phyloP scores from a whole-genome alignment of 768 basidiomycete genomes.

The Termitomyces sp. region DNA sequence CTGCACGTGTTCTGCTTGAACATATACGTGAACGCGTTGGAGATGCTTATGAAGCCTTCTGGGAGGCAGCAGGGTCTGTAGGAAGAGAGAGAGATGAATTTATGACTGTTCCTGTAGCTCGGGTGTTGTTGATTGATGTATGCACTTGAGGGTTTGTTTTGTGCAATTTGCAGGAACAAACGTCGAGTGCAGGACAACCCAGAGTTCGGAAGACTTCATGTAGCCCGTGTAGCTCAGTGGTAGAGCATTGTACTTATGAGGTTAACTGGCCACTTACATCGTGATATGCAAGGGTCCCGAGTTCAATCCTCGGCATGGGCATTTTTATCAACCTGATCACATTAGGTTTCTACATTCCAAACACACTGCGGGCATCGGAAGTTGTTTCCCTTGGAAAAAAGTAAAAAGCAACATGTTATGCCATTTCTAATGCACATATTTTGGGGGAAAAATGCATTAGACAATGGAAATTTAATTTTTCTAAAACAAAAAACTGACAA shows the following conservation, averaged over 20 bases:
- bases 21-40: slow-evolving; percentile 73
- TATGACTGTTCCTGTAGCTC: slow-evolving; percentile 4
- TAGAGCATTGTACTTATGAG: slow-evolving; percentile 60
- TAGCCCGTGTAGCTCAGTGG: slow-evolving; percentile 51
- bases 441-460: too few relatives aligned
- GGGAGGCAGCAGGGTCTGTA: slow-evolving; percentile 44
- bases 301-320: slow-evolving; percentile 52
- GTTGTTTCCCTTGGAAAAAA: too few relatives aligned
- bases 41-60: slow-evolving; percentile 70
- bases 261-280: slow-evolving; percentile 26
- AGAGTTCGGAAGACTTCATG: too few relatives aligned
- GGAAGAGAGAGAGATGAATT: background rate
- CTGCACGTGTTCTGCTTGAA: slow-evolving; percentile 69
- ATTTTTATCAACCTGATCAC: slow-evolving; percentile 11
- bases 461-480: too few relatives aligned
- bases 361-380: too few relatives aligned
- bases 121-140: slow-evolving; percentile 7
- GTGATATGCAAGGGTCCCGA: slow-evolving; percentile 47
- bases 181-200: background rate
- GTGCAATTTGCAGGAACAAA: background rate
- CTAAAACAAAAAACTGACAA: too few relatives aligned
- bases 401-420: too few relatives aligned
- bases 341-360: too few relatives aligned
- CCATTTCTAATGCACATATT: too few relatives aligned
- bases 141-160: background rate